phyloP scores from a whole-genome alignment of 1,139 yeast species.

The Zygoascus hellenicus region DNA sequence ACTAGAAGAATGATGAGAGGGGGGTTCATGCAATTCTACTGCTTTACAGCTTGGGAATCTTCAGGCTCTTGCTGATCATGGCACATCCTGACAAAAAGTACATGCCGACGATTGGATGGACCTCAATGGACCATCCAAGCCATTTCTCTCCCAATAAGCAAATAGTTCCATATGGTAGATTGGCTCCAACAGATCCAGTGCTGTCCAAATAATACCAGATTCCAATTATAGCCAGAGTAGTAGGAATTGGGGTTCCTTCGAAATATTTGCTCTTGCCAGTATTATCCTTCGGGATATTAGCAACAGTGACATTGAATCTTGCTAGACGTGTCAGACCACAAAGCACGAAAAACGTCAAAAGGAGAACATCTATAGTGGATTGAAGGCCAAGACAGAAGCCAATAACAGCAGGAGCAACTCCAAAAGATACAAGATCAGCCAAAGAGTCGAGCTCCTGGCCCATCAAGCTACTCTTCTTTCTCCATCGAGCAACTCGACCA shows the following conservation, averaged over 20 bases:
- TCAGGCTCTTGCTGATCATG: slow-evolving; percentile 84
- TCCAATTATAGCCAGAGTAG: slow-evolving; percentile 68
- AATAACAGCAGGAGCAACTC: slow-evolving; percentile 88
- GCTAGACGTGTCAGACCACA: slow-evolving; percentile 94
- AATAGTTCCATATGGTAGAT: slow-evolving; percentile 62
- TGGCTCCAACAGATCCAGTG: slow-evolving; percentile 37
- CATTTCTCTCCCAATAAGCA: slow-evolving; percentile 40
- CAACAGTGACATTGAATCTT: slow-evolving; percentile 88
- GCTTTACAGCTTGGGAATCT: slow-evolving; percentile 75
- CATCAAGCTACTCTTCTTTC: slow-evolving; percentile 87
- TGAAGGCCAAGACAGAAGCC: slow-evolving; percentile 90
- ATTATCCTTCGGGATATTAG: slow-evolving; percentile 84
- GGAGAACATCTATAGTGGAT: slow-evolving; percentile 69
- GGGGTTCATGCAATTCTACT: neutral
- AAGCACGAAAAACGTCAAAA: slow-evolving; percentile 77
- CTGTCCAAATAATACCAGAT: slow-evolving; percentile 61
- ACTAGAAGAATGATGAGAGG: too few relatives aligned
- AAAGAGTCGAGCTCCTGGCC: slow-evolving; percentile 96
- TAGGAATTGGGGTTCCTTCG: slow-evolving; percentile 95
- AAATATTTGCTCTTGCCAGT: slow-evolving; percentile 75
- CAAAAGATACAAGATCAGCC: slow-evolving; percentile 89
- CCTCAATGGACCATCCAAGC: slow-evolving; percentile 40
- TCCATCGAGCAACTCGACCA: slow-evolving; percentile 92
- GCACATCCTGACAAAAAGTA: slow-evolving; percentile 82
- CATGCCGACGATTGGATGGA: slow-evolving; percentile 63